phyloP scores from a whole-genome alignment of 768 basidiomycete genomes.

The Tylopilus vinaceipallidus region DNA sequence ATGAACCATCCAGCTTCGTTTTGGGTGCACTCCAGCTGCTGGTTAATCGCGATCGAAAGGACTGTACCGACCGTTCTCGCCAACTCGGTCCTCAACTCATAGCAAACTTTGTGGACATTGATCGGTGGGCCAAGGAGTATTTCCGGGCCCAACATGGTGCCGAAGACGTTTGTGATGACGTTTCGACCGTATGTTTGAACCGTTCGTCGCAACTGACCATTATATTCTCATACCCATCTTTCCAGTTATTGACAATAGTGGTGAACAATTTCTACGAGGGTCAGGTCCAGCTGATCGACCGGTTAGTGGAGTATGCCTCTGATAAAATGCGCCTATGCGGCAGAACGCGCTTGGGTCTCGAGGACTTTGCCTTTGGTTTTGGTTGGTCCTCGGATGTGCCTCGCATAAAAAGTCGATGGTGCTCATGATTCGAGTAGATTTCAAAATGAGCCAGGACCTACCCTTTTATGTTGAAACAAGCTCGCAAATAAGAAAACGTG shows the following conservation, averaged over 20 bases:
- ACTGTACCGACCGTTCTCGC: slow-evolving; percentile 13
- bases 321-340: slow-evolving; percentile 21
- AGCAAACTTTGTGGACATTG: slow-evolving; percentile 30
- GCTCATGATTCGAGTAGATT: slow-evolving; percentile 16
- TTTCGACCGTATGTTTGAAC: slow-evolving; percentile 19
- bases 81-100: slow-evolving; percentile 30
- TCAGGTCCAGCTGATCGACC: slow-evolving; percentile 28
- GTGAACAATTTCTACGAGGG: slow-evolving; percentile 32
- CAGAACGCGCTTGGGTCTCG: slow-evolving; percentile 15
- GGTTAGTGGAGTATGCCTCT: slow-evolving; percentile 24
- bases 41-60: slow-evolving; percentile 24
- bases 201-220: neutral
- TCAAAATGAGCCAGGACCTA: slow-evolving; percentile 31
- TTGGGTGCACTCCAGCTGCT: slow-evolving; percentile 28
- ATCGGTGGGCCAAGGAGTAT: slow-evolving; percentile 28
- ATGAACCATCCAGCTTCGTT: slow-evolving; percentile 25
- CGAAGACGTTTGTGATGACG: slow-evolving; percentile 12
- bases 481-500: slow-evolving; percentile 27
- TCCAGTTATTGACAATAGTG: slow-evolving; percentile 29
- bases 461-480: slow-evolving; percentile 29
- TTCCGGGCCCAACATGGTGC: slow-evolving; percentile 22
- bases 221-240: neutral
- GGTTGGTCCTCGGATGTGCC: slow-evolving; percentile 16
- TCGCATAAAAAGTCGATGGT: neutral
- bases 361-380: slow-evolving; percentile 31